Conservation (phyloP, 352 stramenopile species). For the Lagenidium giganteum region DNA sequence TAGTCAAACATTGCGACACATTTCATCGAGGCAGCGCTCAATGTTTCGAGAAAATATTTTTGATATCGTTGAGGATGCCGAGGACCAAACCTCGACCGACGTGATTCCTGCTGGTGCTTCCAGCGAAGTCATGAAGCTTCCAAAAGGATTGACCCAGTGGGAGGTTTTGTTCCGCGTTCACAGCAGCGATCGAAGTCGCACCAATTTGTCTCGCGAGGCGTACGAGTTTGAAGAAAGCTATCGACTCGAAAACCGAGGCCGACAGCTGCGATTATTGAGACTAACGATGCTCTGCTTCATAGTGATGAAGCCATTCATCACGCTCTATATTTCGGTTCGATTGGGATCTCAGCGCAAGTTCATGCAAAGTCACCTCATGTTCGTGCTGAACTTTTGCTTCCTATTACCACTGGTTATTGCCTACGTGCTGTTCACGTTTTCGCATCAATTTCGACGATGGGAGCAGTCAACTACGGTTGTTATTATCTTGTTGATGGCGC, state of each 20-base stretch:
- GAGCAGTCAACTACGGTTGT: conserved; percentile 47
- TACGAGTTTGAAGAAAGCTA: conserved; percentile 76
- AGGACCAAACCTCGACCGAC: conserved; percentile 18
- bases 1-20: conserved; percentile 24
- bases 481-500: conserved; percentile 48
- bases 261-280: conserved; percentile 66
- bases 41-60: conserved; percentile 71
- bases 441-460: conserved; percentile 46
- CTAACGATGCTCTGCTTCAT: conserved; percentile 63
- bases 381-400: conserved; percentile 72
- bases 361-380: conserved; percentile 54
- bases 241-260: conserved; percentile 53
- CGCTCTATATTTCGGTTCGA: conserved; percentile 59
- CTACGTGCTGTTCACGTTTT: conserved; percentile 71
- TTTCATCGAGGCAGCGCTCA: conserved; percentile 25
- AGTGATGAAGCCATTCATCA: conserved; percentile 70
- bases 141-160: conserved; percentile 56
- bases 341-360: conserved; percentile 44
- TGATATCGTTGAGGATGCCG: conserved; percentile 68
- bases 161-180: conserved; percentile 66
- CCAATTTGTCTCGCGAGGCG: conserved; percentile 35
- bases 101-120: no score
- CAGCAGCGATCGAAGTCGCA: conserved; percentile 11
- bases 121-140: conserved; percentile 80
- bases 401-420: conserved; percentile 60